Evolutionary conservation across 441 rosid species (phyloP).

Genomic region (Pelargonium citronellum): DNA sequence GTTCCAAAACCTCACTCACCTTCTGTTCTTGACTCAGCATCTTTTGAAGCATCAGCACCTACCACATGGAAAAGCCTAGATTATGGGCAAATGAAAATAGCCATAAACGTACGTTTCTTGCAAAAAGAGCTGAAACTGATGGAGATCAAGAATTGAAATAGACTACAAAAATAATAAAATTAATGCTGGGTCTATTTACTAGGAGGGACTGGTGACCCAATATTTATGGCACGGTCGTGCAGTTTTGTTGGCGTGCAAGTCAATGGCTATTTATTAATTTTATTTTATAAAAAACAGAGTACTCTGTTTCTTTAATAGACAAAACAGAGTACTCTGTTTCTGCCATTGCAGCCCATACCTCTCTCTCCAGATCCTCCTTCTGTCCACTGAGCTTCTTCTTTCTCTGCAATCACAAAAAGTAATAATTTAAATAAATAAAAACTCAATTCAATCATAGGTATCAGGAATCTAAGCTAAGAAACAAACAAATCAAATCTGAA

Average conservation of each 20-base stretch:
- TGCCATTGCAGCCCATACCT: constrained; percentile 36
- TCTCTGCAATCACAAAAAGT: constrained; percentile 31
- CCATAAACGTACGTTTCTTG: background rate
- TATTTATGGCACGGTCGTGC: background rate
- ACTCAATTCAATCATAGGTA: background rate
- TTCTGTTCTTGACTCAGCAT: constrained; percentile 76
- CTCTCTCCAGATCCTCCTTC: constrained; percentile 69
- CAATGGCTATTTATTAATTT: background rate
- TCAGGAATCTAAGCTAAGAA: too few relatives aligned
- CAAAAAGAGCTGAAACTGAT: background rate
- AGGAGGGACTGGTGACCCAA: background rate
- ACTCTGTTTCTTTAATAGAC: background rate
- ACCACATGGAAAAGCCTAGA: background rate
- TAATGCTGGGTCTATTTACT: background rate
- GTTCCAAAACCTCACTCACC: constrained; percentile 56
- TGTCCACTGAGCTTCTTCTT: constrained; percentile 57
- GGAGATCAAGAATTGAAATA: background rate
- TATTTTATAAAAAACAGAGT: background rate
- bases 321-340: background rate
- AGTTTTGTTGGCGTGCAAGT: background rate
- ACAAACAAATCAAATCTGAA: too few relatives aligned
- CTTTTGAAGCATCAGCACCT: constrained; percentile 65
- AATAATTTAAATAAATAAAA: background rate
- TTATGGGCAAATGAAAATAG: background rate
- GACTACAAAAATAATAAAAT: background rate